These are phyloP conservation scores for Amphirosellinia nigrospora DNA, from an alignment of 495 filamentous ascomycete genomes.

Conservation along the genomic window DNA sequence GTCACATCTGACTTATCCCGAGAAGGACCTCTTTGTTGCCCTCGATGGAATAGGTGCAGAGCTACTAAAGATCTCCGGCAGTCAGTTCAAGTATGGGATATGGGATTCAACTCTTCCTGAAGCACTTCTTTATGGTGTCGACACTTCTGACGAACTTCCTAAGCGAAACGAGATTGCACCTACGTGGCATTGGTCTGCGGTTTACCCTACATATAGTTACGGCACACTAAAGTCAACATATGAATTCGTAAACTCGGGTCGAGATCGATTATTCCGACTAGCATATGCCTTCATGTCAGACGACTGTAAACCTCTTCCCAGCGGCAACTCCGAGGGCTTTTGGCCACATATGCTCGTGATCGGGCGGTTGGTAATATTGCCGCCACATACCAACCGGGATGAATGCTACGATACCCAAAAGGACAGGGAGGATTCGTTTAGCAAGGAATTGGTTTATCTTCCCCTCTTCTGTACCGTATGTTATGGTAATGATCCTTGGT, in stretches of 20 bases:
- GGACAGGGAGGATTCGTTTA: no score
- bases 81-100: neutral
- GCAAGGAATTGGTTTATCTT: neutral
- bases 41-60: constrained; percentile 1
- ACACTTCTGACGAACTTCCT: neutral
- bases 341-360: neutral
- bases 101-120: neutral
- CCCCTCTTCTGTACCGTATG: no score
- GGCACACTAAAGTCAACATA: no score
- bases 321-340: neutral
- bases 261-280: neutral
- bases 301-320: neutral
- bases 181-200: constrained; percentile 1
- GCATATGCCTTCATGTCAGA: constrained; percentile 10
- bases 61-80: neutral
- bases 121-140: neutral
- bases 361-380: neutral
- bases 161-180: neutral
- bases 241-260: no score
- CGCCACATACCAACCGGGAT: no score
- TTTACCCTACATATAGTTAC: neutral
- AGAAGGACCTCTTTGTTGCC: neutral
- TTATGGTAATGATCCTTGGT: neutral
- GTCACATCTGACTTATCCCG: neutral
- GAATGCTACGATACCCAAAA: no score